Evolutionary conservation across 2,329 filamentous ascomycete species (phyloP), one percentile per base, ranked within the genome.

Genomic region (Alternaria incomplexa): DNA sequence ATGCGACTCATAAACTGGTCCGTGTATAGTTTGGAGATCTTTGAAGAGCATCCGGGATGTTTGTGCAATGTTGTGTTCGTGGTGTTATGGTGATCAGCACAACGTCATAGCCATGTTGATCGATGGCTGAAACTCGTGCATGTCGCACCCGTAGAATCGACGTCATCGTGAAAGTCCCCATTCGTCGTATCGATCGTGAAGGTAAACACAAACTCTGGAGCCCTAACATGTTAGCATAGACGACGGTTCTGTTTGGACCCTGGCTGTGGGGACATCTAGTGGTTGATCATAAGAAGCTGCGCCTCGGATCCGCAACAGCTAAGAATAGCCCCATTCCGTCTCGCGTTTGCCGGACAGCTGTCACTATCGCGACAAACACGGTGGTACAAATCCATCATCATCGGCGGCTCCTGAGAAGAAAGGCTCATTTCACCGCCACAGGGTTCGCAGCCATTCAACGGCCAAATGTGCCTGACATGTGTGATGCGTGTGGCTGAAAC

Each of bases 401-500:
- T 17, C 17, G 8, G 43, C 11, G 50, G 13, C 23, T 22, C 17
- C n/a, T 22, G 20, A 3, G 6, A 10, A 57, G 28, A 10, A 52
- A 30, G 20, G 26, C 30, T 52, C 22, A 40, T 36, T 6, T 30
- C 30, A 30, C 28, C 47, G 59, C 59, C 59, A 62, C 55, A 62
- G 28, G 23, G n/a, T 32, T 58, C 43, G 43, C 51, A 61, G 36
- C 58, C 51, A 40, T 59, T 54, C 28, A 63, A 56, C 52, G 30
- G 57, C 45, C 50, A 40, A n/a, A n/a, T n/a, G 61, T 60, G 8
- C 50, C 56, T 60, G 40, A 20, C 12, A 32, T 43, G 32, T 20
- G 30, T 23, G 30, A 22, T 23, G 20, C 48, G 40, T 53, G 52
- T 47, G 61, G 61, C 58, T 63, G 57, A 62, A 54, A 62, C 60